phyloP scores from a whole-genome alignment of 2,329 filamentous ascomycete genomes.

The Trichophyton schoenleinii region DNA sequence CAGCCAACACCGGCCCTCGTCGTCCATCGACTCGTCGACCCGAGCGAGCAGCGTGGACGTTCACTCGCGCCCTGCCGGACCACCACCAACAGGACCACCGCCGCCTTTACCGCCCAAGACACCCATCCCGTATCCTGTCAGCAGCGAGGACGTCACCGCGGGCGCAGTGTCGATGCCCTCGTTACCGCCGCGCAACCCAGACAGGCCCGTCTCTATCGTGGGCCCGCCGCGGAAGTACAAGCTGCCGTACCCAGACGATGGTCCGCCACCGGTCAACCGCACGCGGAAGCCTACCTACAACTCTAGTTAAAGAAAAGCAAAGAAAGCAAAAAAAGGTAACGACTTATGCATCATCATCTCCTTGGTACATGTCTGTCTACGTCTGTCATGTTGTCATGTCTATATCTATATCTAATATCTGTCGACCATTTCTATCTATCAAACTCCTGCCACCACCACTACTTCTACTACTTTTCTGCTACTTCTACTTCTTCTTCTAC shows the following conservation, averaged over 20 bases:
- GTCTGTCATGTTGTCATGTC: background rate
- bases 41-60: slow-evolving; percentile 23
- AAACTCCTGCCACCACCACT: too few relatives aligned
- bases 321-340: background rate
- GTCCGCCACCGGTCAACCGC: slow-evolving; percentile 71
- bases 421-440: too few relatives aligned
- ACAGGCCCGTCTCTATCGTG: slow-evolving; percentile 9
- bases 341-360: background rate
- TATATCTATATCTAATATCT: background rate
- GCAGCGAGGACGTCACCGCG: slow-evolving; percentile 9
- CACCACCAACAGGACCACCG: slow-evolving; percentile 27
- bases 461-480: background rate
- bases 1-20: slow-evolving; percentile 7
- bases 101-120: slow-evolving; percentile 69
- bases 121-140: slow-evolving; percentile 46
- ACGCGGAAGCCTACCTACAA: slow-evolving; percentile 67
- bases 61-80: slow-evolving; percentile 6
- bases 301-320: background rate
- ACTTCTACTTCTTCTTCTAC: too few relatives aligned
- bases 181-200: slow-evolving; percentile 25
- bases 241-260: slow-evolving; percentile 72
- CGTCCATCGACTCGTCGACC: slow-evolving; percentile 21
- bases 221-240: slow-evolving; percentile 13
- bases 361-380: background rate
- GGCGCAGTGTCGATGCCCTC: slow-evolving; percentile 22